These are phyloP conservation scores for Alternaria angustiovoidea DNA, from an alignment of 2,329 filamentous ascomycete species.

Conservation along the genomic window DNA sequence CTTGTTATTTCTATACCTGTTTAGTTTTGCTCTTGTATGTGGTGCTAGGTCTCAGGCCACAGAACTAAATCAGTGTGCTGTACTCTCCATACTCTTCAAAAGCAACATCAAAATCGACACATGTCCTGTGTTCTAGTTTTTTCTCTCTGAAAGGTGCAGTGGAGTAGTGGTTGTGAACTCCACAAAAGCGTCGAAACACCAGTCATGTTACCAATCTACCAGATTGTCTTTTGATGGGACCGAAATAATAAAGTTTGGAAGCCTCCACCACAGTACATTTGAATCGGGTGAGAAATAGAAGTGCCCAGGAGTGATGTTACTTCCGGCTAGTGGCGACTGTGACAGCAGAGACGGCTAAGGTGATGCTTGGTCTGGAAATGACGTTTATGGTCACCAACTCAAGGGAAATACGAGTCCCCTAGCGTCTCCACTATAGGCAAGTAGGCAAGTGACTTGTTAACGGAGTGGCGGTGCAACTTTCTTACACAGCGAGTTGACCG, in stretches of 20 bases:
- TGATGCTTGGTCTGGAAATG: neutral
- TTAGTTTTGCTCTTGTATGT: too few species aligned
- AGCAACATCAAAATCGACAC: neutral
- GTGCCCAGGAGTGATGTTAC: neutral
- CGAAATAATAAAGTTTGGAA: neutral
- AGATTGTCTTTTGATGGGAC: neutral
- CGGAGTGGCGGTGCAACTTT: neutral
- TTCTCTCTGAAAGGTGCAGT: neutral
- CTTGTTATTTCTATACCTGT: accelerated
- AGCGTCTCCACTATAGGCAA: neutral
- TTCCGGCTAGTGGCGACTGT: neutral
- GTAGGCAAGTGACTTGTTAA: neutral
- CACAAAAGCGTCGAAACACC: neutral
- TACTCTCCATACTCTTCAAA: neutral
- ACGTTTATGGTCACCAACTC: conserved; percentile 1
- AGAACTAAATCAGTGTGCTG: too few species aligned
- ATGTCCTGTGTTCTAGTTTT: neutral
- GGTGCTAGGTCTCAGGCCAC: too few species aligned
- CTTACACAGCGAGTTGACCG: neutral
- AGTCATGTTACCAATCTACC: neutral
- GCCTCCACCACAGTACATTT: neutral
- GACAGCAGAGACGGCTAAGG: neutral
- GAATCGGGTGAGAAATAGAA: neutral
- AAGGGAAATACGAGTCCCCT: neutral
- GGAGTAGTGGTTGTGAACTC: neutral